Evolutionary conservation across 441 rosid genomes (phyloP), one percentile per base, ranked within the genome.

Genomic region (Metrosideros polymorpha): DNA sequence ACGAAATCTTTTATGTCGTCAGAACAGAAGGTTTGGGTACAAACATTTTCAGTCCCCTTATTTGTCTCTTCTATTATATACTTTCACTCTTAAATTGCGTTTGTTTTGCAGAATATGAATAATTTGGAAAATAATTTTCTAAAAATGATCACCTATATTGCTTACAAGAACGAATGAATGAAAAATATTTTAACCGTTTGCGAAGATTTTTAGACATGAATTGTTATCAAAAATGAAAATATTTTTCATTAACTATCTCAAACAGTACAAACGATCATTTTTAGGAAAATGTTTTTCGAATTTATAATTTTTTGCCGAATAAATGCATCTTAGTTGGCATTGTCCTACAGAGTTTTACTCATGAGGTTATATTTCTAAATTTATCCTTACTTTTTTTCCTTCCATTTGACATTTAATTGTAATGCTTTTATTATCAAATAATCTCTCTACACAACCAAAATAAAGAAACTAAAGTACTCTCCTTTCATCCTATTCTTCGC

Each of bases 251-350:
- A 7, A 2, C 25, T 53, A 19, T 19, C 19, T 53, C 56, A 22
- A 53, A 3, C 4, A 7, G 19, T 19, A 7, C 25, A 4, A 53
- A 2, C 4, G 3, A 2, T 3, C 55, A 7, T 7, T 52, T 52
- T 52, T 0, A 52, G 4, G 9, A 52, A 7, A 19, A 22, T 7
- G 25, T 18, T 3, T 19, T 52, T 22, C 4, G 2, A 61, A 61
- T 30, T 2, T 7, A 30, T 30, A 3, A 18, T 32, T 5, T 66
- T 9, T 0, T 2, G 1, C 1, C 0, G 9, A 32, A 35, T 0
- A 0, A 10, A 35, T 6, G 12, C 13, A 9, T 2, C n/a, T 5
- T 24, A 24, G 5, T 24, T 24, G 12, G n/a, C 5, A 9, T 6
- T 5, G 2, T 7, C 56, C 12, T 22, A 1, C 25, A 7, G 22